Evolutionary conservation across 441 rosid species (phyloP).

Genomic region (Gossypium schwendimanii): DNA sequence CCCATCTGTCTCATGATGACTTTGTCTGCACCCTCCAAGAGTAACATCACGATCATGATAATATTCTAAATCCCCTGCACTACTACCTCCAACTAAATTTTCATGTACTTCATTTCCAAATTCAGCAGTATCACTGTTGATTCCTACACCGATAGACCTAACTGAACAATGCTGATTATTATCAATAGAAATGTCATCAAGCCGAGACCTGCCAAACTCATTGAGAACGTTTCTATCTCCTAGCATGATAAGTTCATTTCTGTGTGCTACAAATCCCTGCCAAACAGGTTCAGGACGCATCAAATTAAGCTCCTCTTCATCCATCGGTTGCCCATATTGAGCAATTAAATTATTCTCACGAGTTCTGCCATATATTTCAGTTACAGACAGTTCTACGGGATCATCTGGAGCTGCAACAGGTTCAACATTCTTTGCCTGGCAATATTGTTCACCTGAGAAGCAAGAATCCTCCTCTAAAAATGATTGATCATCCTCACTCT

Average conservation of each 20-base stretch:
- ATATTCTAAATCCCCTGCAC: conserved; percentile 80
- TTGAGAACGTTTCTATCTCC: conserved; percentile 50
- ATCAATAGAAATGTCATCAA: conserved; percentile 59
- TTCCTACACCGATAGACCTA: conserved; percentile 93
- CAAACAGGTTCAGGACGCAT: conserved; percentile 83
- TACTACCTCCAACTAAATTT: conserved; percentile 76
- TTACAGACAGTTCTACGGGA: conserved; percentile 48
- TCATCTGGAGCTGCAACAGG: conserved; percentile 62
- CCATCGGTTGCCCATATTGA: conserved; percentile 75
- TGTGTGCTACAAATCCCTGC: conserved; percentile 88
- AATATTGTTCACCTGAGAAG: conserved; percentile 73
- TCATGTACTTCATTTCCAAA: conserved; percentile 77
- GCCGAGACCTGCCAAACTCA: conserved; percentile 37
- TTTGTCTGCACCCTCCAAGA: conserved; percentile 38
- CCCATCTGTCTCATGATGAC: conserved; percentile 45
- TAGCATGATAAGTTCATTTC: conserved; percentile 59
- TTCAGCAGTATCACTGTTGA: conserved; percentile 84
- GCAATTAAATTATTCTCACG: conserved; percentile 55
- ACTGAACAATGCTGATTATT: conserved; percentile 89
- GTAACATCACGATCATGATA: conserved; percentile 46
- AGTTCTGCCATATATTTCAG: conserved; percentile 56
- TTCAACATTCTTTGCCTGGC: conserved; percentile 56
- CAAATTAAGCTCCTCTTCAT: conserved; percentile 67
- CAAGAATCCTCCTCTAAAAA: conserved; percentile 89
- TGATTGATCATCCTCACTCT: conserved; percentile 86